A percentile compares a stretch with the other conserved stretches of the same genome.
phyloP scores from a whole-genome alignment of 75 land plant species.

The Adiantum capillusveneris region DNA sequence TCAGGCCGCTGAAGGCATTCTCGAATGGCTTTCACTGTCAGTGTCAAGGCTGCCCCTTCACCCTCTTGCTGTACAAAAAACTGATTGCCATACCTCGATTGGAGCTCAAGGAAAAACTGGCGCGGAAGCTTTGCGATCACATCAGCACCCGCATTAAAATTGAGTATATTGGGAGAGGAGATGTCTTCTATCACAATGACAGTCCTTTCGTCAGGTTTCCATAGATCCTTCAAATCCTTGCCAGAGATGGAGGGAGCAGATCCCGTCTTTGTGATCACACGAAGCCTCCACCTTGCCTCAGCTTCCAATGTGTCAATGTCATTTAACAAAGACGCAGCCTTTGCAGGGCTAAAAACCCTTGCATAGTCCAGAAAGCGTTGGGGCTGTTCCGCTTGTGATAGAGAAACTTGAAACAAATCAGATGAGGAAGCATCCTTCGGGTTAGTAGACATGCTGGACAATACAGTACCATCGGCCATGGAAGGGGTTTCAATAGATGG shows the following conservation, averaged over 20 bases:
- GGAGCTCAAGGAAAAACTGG: constrained; percentile 19
- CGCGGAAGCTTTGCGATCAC: constrained; percentile 14
- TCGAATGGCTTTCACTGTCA: constrained; percentile 8
- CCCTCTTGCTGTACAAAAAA: constrained; percentile 20
- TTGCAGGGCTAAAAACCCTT: constrained; percentile 2
- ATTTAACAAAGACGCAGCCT: not conserved
- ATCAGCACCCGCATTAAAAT: constrained; percentile 10
- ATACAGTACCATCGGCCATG: too few species aligned
- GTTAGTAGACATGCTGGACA: too few species aligned
- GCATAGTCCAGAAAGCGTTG: constrained; percentile 15
- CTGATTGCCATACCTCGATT: constrained; percentile 25
- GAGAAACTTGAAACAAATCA: too few species aligned
- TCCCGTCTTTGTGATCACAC: constrained; percentile 14
- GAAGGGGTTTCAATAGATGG: too few species aligned
- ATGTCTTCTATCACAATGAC: constrained; percentile 17
- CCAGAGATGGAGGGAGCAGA: constrained; percentile 4
- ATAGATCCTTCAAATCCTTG: constrained; percentile 10
- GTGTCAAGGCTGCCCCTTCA: constrained; percentile 9
- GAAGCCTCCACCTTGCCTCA: constrained; percentile 8
- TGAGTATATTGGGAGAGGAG: constrained; percentile 17
- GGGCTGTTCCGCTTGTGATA: too few species aligned
- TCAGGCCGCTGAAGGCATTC: constrained; percentile 11
- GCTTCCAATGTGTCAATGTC: constrained; percentile 13
- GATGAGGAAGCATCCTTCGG: too few species aligned
- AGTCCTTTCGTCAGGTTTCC: constrained; percentile 24